Base-by-base conservation (phyloP, 306 rosid species). In the Dicorynia guianensis region DNA sequence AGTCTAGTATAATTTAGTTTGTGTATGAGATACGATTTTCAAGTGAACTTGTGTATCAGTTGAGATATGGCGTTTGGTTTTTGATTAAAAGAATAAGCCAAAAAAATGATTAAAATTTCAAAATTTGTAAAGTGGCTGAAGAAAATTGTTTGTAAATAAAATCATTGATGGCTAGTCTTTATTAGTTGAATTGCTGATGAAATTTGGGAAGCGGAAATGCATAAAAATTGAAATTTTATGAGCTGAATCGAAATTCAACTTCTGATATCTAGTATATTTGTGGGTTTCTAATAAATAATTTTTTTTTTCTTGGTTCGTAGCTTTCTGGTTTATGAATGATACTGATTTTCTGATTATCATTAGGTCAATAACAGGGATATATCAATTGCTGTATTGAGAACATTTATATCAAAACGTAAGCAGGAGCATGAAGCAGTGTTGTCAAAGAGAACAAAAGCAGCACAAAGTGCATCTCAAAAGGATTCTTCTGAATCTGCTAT, bases 351-450 rank as follows among this genome's bases (percentile, higher is more conserved):
- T 42, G 17, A 17, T 42, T 82, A 7, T 70, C 34, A 46, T 69
- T 86, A 96, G 99, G 99, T 96, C 71, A 91, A 96, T 83, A 96
- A 96, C 76, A 85, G 98, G 86, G 99, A 96, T 72, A 74, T 96
- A 55, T 96, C 99, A 5, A 89, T 96, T 75, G 97, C 98, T 84
- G 99, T 96, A 81, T 82, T 96, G 83, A 85, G 99, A 85, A 47
- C 91, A 42, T 96, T 90, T 79, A 81, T 92, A 68, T 62, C 84
- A 4, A 92, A 89, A 67, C 83, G 88, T 42, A 82, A 85, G 79
- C 85, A 90, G 64, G 99, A 92, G 77, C 96, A 89, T 53, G 97
- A 88, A 76, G 85, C 84, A 47, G 30, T 59, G 25, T 63, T 89
- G 75, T 82, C 84, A 42, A 96, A 87, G 88, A 89, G 75, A 83